Percentiles rank a stretch among this genome's conserved stretches.
Evolutionary conservation across 2,329 filamentous ascomycete species (phyloP).

Genomic region (Colletotrichum sansevieriae): DNA sequence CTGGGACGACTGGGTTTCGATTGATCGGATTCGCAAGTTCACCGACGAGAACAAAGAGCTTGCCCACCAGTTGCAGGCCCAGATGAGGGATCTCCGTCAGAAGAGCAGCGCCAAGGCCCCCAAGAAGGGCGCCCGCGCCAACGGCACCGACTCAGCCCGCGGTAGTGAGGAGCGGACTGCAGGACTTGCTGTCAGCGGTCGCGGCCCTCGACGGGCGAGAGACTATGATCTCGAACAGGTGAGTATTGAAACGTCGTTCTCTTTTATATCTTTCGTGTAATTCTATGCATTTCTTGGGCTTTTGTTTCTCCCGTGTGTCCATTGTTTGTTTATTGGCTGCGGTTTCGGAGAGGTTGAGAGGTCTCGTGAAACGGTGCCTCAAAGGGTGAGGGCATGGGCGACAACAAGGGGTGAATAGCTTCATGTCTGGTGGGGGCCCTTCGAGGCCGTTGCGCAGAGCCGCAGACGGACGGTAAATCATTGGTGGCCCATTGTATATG

Average conservation of each 20-base stretch:
- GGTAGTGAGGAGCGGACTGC: conserved; percentile 84
- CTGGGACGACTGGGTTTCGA: conserved; percentile 99
- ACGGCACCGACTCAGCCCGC: conserved; percentile 73
- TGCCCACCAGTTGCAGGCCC: conserved; percentile 78
- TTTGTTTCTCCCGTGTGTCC: neutral
- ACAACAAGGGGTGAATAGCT: conserved; percentile 22
- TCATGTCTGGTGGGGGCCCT: conserved; percentile 13
- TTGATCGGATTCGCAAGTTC: conserved; percentile 93
- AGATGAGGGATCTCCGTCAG: conserved; percentile 72
- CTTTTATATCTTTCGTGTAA: conserved; percentile 36
- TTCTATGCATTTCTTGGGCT: conserved; percentile 35
- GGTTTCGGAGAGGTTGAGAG: neutral
- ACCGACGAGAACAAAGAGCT: conserved; percentile 96
- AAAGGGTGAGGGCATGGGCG: neutral
- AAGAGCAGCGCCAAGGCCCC: conserved; percentile 64
- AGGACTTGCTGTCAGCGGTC: conserved; percentile 68
- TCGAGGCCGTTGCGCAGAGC: neutral
- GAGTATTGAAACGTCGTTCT: conserved; percentile 53
- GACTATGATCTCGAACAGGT: conserved; percentile 89
- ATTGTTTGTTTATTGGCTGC: neutral
- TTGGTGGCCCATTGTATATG: neutral
- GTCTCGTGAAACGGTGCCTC: conserved; percentile 16
- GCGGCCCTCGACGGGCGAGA: conserved; percentile 80
- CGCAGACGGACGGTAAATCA: neutral
- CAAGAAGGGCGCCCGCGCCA: conserved; percentile 61